A percentile compares a stretch with the other conserved stretches of the same genome.
Conservation (phyloP, 192 early-diverging fungal species). For the Linnemannia exigua region DNA sequence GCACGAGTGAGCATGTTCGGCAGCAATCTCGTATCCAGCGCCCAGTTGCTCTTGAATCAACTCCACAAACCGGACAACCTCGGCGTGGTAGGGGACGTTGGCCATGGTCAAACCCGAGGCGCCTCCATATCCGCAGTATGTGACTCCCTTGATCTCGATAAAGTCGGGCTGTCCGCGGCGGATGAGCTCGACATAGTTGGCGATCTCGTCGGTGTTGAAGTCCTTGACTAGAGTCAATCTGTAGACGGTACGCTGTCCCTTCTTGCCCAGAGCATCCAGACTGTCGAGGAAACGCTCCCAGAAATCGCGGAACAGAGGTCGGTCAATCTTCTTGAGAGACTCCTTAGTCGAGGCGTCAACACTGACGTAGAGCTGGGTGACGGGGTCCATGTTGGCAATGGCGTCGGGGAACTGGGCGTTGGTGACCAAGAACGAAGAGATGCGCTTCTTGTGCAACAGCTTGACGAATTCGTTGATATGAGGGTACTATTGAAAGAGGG, state of each 20-base stretch:
- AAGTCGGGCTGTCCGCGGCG: conserved; percentile 75
- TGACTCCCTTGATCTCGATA: conserved; percentile 85
- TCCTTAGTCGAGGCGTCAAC: conserved; percentile 86
- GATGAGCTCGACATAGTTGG: conserved; percentile 76
- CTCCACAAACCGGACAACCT: conserved; percentile 77
- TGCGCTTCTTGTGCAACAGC: conserved; percentile 72
- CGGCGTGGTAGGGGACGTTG: conserved; percentile 79
- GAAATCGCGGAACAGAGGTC: conserved; percentile 81
- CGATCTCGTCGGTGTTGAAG: conserved; percentile 76
- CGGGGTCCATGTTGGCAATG: conserved; percentile 71
- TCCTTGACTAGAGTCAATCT: conserved; percentile 82
- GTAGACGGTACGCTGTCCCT: conserved; percentile 82
- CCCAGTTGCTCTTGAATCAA: conserved; percentile 67
- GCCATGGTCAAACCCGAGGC: conserved; percentile 76
- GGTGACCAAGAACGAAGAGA: conserved; percentile 82
- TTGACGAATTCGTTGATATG: conserved; percentile 83
- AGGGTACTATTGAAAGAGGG: conserved; percentile 70
- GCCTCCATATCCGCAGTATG: conserved; percentile 81
- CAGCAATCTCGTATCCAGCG: conserved; percentile 77
- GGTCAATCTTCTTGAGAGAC: conserved; percentile 80
- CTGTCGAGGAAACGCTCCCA: conserved; percentile 81
- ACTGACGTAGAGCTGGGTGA: conserved; percentile 82
- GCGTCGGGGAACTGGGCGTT: conserved; percentile 84
- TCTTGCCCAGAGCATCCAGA: conserved; percentile 73
- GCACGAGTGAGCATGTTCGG: conserved; percentile 79